Evolutionary conservation across 768 basidiomycete genomes (phyloP).

Genomic region (Vararia minispora): DNA sequence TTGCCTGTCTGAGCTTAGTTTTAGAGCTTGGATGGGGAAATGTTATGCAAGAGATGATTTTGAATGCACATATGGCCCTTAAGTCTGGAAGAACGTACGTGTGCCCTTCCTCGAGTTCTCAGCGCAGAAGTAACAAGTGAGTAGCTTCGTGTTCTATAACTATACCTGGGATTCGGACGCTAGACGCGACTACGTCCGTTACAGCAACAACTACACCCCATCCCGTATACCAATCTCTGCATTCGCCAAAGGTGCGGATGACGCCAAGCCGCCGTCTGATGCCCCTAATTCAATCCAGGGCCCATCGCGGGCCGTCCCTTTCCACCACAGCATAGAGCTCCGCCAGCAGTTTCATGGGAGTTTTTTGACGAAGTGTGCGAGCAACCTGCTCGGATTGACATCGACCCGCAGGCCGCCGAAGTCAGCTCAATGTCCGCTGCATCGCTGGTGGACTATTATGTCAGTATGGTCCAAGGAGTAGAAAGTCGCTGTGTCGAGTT

Average conservation of each 20-base stretch:
- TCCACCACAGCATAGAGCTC: constrained; percentile 20
- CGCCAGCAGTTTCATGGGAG: constrained; percentile 24
- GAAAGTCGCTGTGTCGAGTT: no score
- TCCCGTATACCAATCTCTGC: constrained; percentile 42
- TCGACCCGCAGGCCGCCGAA: constrained; percentile 20
- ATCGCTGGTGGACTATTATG: constrained; percentile 24
- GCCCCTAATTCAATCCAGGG: constrained; percentile 16
- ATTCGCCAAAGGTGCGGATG: constrained; percentile 33
- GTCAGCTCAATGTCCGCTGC: constrained; percentile 17
- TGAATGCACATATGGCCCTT: constrained; percentile 25
- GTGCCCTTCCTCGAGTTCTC: constrained; percentile 7
- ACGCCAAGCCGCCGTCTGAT: background rate
- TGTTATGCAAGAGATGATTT: constrained; percentile 26
- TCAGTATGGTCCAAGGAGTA: no score
- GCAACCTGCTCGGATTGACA: constrained; percentile 22
- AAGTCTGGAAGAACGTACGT: constrained; percentile 25
- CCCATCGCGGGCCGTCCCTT: constrained; percentile 31
- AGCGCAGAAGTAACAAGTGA: no score
- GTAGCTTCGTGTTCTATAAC: constrained; percentile 40
- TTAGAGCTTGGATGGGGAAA: constrained; percentile 32
- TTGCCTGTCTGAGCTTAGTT: no score
- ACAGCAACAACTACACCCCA: constrained; percentile 37
- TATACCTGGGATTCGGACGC: constrained; percentile 38
- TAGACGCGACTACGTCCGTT: constrained; percentile 28
- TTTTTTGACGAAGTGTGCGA: constrained; percentile 33